Base-by-base conservation (phyloP, 768 basidiomycete species). In the Tricholomella constricta region DNA sequence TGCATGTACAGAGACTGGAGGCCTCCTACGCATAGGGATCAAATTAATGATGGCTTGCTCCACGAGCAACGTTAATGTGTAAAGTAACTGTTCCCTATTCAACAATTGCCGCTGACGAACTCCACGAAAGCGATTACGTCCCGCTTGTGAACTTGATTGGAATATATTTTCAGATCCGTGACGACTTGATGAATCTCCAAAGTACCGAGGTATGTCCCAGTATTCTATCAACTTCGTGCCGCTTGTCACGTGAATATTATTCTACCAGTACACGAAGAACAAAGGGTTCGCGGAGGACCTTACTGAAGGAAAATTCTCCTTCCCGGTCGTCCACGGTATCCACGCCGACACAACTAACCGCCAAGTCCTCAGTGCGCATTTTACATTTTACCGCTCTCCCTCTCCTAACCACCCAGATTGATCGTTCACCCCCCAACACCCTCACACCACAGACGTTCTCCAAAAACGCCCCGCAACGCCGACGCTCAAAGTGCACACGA, bases 221-320 rank as follows among this genome's bases (percentile, higher is more conserved):
- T n/a, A 10, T 52, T 48, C 35, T 29, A n/a, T 25, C 32, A 19
- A 15, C 37, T 38, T 14, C 23, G 19, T 26, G 9, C 25, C 2
- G 11, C 14, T 3, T 14, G 14, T 25, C 41, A 8, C 23, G 8
- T 12, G n/a, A n/a, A n/a, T 23, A 15, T 25, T 45, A 26, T 26
- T 10, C 22, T n/a, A 46, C 2, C 45, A 96, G 92, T 98, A 98
- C 64, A 75, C 85, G 2, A 80, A 82, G 37, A 90, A 88, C 66
- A 91, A 91, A 65, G 89, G 89, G 2, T 96, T 91, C 67, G 91
- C 90, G 0, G 95, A 98, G 69, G 96, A 98, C 65, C 76, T 98
- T 12, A 88, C 91, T 0, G 96, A 98, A 72, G 96, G 96, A 6
- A 98, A 98, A 69, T 98, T 98, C 75, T 95, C 92, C 3, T 98